Percentiles rank a stretch among this genome's conserved stretches.
Evolutionary conservation across 768 basidiomycete species (phyloP).

Genomic region (Coprinopsis strossmayeri): DNA sequence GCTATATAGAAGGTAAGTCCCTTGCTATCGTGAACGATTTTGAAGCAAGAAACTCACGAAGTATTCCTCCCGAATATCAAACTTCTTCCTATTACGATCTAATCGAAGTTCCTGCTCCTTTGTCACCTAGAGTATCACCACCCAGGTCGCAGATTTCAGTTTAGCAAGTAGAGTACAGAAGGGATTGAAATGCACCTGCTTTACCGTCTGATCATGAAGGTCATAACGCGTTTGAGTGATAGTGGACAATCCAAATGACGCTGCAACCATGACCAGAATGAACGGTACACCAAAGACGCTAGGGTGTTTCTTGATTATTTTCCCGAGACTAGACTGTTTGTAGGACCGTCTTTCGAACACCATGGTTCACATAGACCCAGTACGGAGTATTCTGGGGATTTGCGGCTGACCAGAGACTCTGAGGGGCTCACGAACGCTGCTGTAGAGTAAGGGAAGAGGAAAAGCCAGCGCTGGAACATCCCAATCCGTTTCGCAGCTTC

Average conservation of each 20-base stretch:
- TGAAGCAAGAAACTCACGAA: constrained; percentile 59
- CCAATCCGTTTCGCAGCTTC: too few relatives aligned
- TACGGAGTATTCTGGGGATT: too few relatives aligned
- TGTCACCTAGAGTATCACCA: constrained; percentile 61
- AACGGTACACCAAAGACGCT: constrained; percentile 84
- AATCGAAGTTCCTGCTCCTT: constrained; percentile 76
- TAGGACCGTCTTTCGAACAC: constrained; percentile 45
- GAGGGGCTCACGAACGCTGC: constrained; percentile 6
- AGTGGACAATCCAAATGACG: constrained; percentile 74
- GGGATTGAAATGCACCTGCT: too few relatives aligned
- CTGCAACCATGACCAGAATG: constrained; percentile 74
- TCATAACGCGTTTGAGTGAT: constrained; percentile 93
- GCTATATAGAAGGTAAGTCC: constrained; percentile 32
- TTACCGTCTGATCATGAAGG: constrained; percentile 72
- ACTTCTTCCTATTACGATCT: constrained; percentile 63
- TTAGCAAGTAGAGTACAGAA: too few relatives aligned
- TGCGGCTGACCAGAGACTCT: too few relatives aligned
- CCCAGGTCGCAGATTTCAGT: too few relatives aligned
- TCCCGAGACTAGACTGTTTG: constrained; percentile 32
- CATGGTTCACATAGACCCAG: constrained; percentile 29
- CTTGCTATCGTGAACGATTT: not conserved
- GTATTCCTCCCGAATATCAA: constrained; percentile 94
- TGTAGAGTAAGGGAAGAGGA: not conserved
- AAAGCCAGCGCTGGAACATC: not conserved
- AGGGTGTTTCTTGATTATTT: constrained; percentile 51